Percentiles rank a stretch among this genome's conserved stretches.
Conservation (phyloP, 192 early-diverging fungal species). For the Coemansia sp. region DNA sequence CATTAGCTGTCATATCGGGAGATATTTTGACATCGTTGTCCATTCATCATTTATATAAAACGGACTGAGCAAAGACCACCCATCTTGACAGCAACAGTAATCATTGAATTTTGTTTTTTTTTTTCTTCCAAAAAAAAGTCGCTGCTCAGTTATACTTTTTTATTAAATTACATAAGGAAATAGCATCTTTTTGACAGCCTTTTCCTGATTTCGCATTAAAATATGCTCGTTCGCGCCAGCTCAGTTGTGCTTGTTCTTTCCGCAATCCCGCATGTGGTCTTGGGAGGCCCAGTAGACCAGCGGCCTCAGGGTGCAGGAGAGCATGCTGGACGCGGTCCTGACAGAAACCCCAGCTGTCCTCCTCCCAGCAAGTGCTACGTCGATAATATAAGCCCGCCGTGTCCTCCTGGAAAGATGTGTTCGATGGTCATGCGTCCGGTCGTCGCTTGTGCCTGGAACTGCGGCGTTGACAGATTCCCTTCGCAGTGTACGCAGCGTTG, state of each 20-base stretch:
- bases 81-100: neutral
- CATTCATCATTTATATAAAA: neutral
- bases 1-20: neutral
- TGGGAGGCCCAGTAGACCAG: neutral
- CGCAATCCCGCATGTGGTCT: neutral
- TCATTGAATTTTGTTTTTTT: neutral
- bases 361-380: slow-evolving; percentile 23
- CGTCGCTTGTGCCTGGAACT: slow-evolving; percentile 26
- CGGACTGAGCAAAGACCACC: neutral
- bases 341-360: slow-evolving; percentile 11
- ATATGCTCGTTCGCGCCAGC: neutral
- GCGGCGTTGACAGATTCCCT: slow-evolving; percentile 8
- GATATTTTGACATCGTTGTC: neutral
- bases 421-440: slow-evolving; percentile 7
- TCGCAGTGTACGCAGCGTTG: slow-evolving; percentile 21
- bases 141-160: neutral
- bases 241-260: neutral
- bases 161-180: too few relatives aligned
- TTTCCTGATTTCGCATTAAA: too few relatives aligned
- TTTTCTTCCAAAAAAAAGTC: neutral
- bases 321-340: neutral
- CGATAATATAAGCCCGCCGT: slow-evolving; percentile 11
- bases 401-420: slow-evolving; percentile 17
- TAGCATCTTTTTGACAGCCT: too few relatives aligned
- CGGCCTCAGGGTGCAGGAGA: neutral